Evolutionary conservation across 2,329 filamentous ascomycete genomes (phyloP).

Genomic region (Clarireedia paspali): DNA sequence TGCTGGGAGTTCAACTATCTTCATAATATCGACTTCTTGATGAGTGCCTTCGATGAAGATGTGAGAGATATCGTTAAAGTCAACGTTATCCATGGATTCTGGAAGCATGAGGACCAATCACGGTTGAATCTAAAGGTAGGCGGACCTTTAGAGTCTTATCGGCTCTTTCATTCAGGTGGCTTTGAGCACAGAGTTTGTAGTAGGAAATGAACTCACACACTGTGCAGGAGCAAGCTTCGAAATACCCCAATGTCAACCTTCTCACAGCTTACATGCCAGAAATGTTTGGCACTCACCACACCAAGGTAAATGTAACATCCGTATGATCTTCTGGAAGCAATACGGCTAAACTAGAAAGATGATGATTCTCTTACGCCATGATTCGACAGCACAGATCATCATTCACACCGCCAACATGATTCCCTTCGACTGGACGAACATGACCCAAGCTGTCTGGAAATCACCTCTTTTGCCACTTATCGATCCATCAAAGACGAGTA

Average conservation of each 20-base stretch:
- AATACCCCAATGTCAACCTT: slow-evolving; percentile 60
- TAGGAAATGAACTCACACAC: not conserved
- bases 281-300: slow-evolving; percentile 77
- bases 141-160: slow-evolving; percentile 29
- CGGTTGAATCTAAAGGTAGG: slow-evolving; percentile 32
- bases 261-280: slow-evolving; percentile 74
- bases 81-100: slow-evolving; percentile 56
- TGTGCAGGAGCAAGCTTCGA: slow-evolving; percentile 53
- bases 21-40: slow-evolving; percentile 51
- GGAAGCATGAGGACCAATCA: slow-evolving; percentile 57
- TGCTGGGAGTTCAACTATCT: slow-evolving; percentile 51
- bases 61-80: slow-evolving; percentile 43
- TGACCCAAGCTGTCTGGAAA: slow-evolving; percentile 77
- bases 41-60: slow-evolving; percentile 48
- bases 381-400: slow-evolving; percentile 68
- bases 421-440: slow-evolving; percentile 75
- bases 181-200: not conserved
- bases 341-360: slow-evolving; percentile 48
- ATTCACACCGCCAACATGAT: slow-evolving; percentile 94
- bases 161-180: not conserved
- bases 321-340: not conserved
- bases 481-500: not conserved
- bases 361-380: slow-evolving; percentile 73
- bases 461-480: slow-evolving; percentile 58
- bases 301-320: slow-evolving; percentile 16